Evolutionary conservation across 2,329 filamentous ascomycete species (phyloP), one percentile per base, ranked within the genome.

Genomic region (Pestalotiopsis sp.): DNA sequence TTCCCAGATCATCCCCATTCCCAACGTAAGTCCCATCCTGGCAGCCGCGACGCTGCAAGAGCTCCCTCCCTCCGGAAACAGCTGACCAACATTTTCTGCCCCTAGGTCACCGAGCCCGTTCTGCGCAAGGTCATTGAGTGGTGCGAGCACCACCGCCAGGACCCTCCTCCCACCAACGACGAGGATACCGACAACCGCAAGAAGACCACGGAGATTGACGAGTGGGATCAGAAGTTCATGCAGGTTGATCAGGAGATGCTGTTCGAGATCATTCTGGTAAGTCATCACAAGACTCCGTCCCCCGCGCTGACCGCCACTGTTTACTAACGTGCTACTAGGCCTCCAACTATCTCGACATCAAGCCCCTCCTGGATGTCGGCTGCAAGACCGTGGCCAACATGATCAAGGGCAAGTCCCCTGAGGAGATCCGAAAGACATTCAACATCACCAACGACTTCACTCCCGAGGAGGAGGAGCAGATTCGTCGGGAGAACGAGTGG

Each of bases 151-250:
- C 96, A 99, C 88, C 93, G 93, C 81, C 90, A 91, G 80, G 96
- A 99, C 78, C 94, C 96, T 52, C 87, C 90, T n/a, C 88, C 90
- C 71, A 86, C 91, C 66, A 89, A 90, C 76, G 95, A 98, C 71
- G 96, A 97, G 70, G 94, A 99, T 76, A 92, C 92, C 71, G 95
- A 98, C 77, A 94, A 91, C 64, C 93, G 96, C 75, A 98, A 98
- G 88, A 98, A 97, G 90, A 97, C 95, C 1, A 98, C 96, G 61
- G 96, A 99, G 76, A 99, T 99, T 73, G 96, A 98, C 70, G 96
- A 99, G 83, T 99, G 96, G 96, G 96, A 99, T 76, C 95, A 98
- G 82, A 99, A 99, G 84, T 99, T 98, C 82, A 98, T 99, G 96
- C 95, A 98, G 83, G 96, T 99, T 20, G 96, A 99, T 80, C 96